phyloP scores from a whole-genome alignment of 306 rosid species.

The Cyamopsis tetragonoloba region DNA sequence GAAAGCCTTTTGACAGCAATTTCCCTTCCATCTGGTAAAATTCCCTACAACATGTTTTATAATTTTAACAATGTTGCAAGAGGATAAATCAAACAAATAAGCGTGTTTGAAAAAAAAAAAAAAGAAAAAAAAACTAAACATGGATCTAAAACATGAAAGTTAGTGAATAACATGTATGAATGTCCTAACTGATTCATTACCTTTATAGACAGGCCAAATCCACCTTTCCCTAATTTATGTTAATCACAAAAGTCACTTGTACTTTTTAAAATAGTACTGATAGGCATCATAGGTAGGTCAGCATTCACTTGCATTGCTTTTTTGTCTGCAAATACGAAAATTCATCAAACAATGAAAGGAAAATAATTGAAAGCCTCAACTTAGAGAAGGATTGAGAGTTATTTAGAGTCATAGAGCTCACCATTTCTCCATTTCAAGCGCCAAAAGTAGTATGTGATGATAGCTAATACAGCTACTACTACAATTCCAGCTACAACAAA shows the following conservation, averaged over 20 bases:
- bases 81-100: not conserved
- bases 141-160: too few species aligned
- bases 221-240: constrained; percentile 38
- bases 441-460: constrained; percentile 30
- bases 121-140: too few species aligned
- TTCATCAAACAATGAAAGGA: not conserved
- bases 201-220: constrained; percentile 49
- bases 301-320: constrained; percentile 10
- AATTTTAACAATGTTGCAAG: not conserved
- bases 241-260: constrained; percentile 29
- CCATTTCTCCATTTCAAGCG: constrained; percentile 26
- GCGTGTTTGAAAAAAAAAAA: too few species aligned
- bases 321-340: constrained; percentile 12
- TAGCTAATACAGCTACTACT: constrained; percentile 3
- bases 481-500: not conserved
- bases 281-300: constrained; percentile 38
- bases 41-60: constrained; percentile 23
- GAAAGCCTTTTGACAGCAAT: constrained; percentile 46
- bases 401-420: not conserved
- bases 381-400: not conserved
- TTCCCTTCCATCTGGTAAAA: constrained; percentile 31
- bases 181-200: constrained; percentile 13
- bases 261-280: constrained; percentile 25
- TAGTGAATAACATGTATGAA: not conserved
- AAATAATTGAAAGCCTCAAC: not conserved